Evolutionary conservation across 441 rosid species (phyloP).

Genomic region (Adansonia madagascariensis): DNA sequence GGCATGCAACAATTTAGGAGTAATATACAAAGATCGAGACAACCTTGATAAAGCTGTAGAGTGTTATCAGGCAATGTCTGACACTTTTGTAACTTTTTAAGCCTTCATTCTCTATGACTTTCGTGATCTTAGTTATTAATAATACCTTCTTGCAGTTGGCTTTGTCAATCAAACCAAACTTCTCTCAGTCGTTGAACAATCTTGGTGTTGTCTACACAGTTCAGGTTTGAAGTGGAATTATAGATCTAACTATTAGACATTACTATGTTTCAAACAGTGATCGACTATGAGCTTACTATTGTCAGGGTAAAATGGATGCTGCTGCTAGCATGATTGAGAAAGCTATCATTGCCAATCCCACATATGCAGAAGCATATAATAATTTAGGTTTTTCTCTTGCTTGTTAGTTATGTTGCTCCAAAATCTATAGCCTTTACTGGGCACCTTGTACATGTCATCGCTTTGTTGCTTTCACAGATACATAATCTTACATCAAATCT

Average conservation of each 20-base stretch:
- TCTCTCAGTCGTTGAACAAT: slow-evolving; percentile 95
- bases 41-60: slow-evolving; percentile 99
- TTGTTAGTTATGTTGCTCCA: background rate
- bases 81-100: slow-evolving; percentile 30
- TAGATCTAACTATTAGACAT: slow-evolving; percentile 19
- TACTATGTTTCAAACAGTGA: slow-evolving; percentile 22
- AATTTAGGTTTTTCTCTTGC: slow-evolving; percentile 72
- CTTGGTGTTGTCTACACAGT: slow-evolving; percentile 99
- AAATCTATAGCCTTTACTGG: background rate
- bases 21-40: slow-evolving; percentile 95
- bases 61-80: slow-evolving; percentile 82
- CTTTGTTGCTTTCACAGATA: background rate
- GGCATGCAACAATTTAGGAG: slow-evolving; percentile 99
- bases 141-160: slow-evolving; percentile 67
- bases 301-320: slow-evolving; percentile 98
- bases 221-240: slow-evolving; percentile 65
- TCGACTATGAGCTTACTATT: slow-evolving; percentile 31
- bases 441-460: background rate
- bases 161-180: slow-evolving; percentile 93
- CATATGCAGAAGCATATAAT: slow-evolving; percentile 96
- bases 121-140: slow-evolving; percentile 5
- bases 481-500: slow-evolving; percentile 1
- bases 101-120: slow-evolving; percentile 19
- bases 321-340: slow-evolving; percentile 98
- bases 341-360: slow-evolving; percentile 94